Base-by-base conservation (phyloP, 2,329 filamentous ascomycete genomes). In the Diplodia seriata region DNA sequence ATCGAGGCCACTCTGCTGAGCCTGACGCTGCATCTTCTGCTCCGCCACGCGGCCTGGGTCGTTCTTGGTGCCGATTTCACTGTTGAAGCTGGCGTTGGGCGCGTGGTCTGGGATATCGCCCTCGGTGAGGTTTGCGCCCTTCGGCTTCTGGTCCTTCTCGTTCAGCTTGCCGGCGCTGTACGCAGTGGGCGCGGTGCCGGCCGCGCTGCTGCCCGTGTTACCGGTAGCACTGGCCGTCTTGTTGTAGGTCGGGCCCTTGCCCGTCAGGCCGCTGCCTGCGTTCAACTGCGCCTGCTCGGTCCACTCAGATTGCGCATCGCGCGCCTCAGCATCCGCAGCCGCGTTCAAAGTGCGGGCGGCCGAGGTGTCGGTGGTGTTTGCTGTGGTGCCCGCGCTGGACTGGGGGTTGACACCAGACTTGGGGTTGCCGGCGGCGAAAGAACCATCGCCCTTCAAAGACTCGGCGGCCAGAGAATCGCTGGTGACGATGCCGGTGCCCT, bases 391-490 rank as follows among this genome's bases (percentile, higher is more conserved):
- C n/a, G 73, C 72, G 51, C 85, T 85, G 9, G 81, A 79, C 61
- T 88, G 85, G 15, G 79, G 76, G 38, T 81, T 80, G 6, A 82
- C 82, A 50, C 83, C 81, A 20, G 84, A 82, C 70, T 85, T 81
- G 29, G 83, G 81, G 79, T 92, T 91, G 68, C 84, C 78, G 33
- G 84, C 77, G 50, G 85, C 81, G 73, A 91, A 92, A 14, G 77
- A 81, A 71, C 90, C 91, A 68, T 84, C 84, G 26, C 81, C 72
- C 56, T 83, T 80, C 69, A 87, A 79, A 0, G 91, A 95, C 74
- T 94, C 89, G 68, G 88, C 90, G 12, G 92, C 92, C 5, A 96
- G 87, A 7, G 91, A 94, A 78, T 90, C 91, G 15, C 85, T 81
- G 54, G 85, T 80, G 1, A 94, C 84, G 31, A 83, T 73, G 64